Base-by-base conservation (phyloP, 2,329 filamentous ascomycete genomes). In the Colletotrichum sidae region DNA sequence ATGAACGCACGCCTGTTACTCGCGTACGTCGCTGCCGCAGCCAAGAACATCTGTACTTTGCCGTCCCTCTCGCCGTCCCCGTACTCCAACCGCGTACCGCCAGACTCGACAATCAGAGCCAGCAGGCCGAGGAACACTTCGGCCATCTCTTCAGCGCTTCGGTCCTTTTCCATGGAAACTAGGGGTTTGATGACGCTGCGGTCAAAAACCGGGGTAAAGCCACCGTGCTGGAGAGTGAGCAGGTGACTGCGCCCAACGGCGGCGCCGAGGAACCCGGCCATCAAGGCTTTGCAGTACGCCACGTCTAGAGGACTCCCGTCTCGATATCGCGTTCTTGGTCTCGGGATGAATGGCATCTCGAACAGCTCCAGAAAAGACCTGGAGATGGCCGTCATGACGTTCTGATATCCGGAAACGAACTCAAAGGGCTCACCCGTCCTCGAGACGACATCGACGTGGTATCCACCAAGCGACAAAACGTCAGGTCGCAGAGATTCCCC, bases 381-480 rank as follows among this genome's bases (percentile, higher is more conserved):
- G 49, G 37, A 13, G n/a, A 65, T 47, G 9, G 52, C 51, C 13
- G 15, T 38, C 2, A 44, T 45, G 11, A 39, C 52, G n/a, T 13
- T 41, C 10, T 37, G 45, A 13, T 35, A 15, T n/a, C 62, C 62
- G 17, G 37, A 39, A 4, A 8, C 45, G 39, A 65, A 65, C 8
- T 37, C 45, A 12, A 53, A 17, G 12, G 37, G 12, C 1, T 59
- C 60, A 25, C 51, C 60, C 7, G 52, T 57, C 11, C 33, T 61
- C n/a, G 55, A 33, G 25, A 62, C 61, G 12, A 46, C 12, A 25
- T 62, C 67, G 8, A 66, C 55, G n/a, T 45, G 50, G 38, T 68
- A 69, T 3, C 67, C 67, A 41, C 66, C 61, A 17, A 66, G 17
- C 5, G 58, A 53, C 15, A 69, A 52, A 34, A 66, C 56, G 9